Evolutionary conservation across 495 filamentous ascomycete species (phyloP).

Genomic region (Cryomyces minteri): DNA sequence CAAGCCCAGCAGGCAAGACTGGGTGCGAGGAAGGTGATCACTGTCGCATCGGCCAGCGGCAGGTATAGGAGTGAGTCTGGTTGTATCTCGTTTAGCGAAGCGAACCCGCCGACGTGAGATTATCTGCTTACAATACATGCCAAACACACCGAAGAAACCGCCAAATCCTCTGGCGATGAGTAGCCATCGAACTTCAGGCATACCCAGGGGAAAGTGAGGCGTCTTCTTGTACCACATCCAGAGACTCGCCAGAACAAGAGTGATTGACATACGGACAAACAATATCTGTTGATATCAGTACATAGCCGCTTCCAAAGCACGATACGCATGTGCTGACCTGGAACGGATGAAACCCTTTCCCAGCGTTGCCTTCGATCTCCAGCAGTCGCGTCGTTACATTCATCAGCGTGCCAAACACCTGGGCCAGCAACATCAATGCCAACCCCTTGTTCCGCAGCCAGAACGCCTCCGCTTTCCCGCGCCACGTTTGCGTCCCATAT

Average conservation of each 20-base stretch:
- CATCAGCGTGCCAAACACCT: constrained; percentile 81
- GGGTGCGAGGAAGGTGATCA: constrained; percentile 79
- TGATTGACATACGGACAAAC: constrained; percentile 71
- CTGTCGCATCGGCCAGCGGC: constrained; percentile 76
- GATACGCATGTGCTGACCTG: constrained; percentile 30
- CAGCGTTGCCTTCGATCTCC: constrained; percentile 45
- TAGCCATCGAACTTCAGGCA: constrained; percentile 40
- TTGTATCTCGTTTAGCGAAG: background rate
- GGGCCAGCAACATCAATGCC: constrained; percentile 51
- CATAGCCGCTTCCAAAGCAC: background rate
- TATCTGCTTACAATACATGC: constrained; percentile 40
- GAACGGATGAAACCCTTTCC: constrained; percentile 62
- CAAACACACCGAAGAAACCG: constrained; percentile 79
- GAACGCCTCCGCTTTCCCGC: constrained; percentile 8
- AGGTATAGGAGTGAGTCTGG: constrained; percentile 70
- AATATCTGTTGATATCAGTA: constrained; percentile 33
- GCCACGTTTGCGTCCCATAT: constrained; percentile 8
- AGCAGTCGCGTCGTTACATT: constrained; percentile 66
- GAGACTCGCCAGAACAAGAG: constrained; percentile 39
- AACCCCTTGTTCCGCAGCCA: constrained; percentile 50
- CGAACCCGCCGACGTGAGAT: background rate
- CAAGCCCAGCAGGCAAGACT: constrained; percentile 71
- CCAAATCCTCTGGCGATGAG: constrained; percentile 49
- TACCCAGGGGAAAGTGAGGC: constrained; percentile 53
- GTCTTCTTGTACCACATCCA: constrained; percentile 63